phyloP scores from a whole-genome alignment of 441 rosid species.

The Euphorbia celastroides region DNA sequence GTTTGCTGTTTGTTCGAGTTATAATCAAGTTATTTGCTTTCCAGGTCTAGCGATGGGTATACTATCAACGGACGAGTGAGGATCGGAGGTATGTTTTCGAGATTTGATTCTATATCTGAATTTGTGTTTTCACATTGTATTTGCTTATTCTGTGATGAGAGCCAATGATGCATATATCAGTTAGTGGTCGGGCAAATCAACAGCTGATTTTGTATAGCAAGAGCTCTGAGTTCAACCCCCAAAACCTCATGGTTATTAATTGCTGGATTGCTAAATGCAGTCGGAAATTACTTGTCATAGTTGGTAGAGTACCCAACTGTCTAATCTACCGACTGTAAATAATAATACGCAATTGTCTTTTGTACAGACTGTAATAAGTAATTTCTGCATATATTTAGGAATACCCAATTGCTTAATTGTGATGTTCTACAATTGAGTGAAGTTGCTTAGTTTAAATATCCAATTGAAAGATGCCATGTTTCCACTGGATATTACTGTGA shows the following conservation, averaged over 20 bases:
- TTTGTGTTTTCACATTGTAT: neutral
- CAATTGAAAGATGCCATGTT: neutral
- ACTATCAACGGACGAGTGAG: conserved; percentile 72
- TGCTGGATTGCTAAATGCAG: too few relatives aligned
- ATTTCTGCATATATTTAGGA: too few relatives aligned
- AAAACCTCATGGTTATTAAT: neutral
- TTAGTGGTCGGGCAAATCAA: neutral
- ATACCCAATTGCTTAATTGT: too few relatives aligned
- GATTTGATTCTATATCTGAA: neutral
- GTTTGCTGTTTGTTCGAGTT: neutral
- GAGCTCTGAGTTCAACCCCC: neutral
- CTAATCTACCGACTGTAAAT: too few relatives aligned
- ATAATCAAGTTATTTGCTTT: neutral
- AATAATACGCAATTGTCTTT: too few relatives aligned
- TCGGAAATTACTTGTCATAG: too few relatives aligned
- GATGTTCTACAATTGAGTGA: neutral
- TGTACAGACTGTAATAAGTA: too few relatives aligned
- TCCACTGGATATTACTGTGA: neutral
- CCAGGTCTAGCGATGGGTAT: conserved; percentile 64
- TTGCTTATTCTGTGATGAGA: neutral
- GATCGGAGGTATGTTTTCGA: conserved; percentile 42
- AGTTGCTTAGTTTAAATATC: neutral
- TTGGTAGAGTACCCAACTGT: too few relatives aligned
- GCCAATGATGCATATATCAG: neutral
- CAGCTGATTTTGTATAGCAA: neutral